Evolutionary conservation across 805 yeast genomes (phyloP).

Genomic region (Wickerhamomyces queroliae): DNA sequence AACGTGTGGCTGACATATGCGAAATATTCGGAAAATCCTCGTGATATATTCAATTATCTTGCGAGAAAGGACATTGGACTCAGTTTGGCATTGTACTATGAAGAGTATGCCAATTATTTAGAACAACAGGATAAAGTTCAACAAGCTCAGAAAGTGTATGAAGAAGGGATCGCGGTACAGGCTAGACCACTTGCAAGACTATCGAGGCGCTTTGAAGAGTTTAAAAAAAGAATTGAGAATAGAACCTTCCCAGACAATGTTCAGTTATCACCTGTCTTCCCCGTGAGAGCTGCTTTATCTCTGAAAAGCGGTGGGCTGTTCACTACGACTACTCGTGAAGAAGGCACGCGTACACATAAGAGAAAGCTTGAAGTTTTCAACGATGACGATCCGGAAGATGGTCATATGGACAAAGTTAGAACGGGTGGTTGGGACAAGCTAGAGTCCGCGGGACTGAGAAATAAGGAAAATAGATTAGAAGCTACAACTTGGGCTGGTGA

Average conservation of each 20-base stretch:
- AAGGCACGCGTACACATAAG: slow-evolving; percentile 9
- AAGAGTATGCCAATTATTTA: slow-evolving; percentile 63
- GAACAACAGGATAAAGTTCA: slow-evolving; percentile 41
- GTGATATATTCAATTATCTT: slow-evolving; percentile 66
- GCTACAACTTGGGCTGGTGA: slow-evolving; percentile 65
- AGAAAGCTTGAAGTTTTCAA: slow-evolving; percentile 16
- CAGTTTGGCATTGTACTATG: slow-evolving; percentile 66
- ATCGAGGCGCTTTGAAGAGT: slow-evolving; percentile 35
- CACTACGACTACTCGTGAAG: slow-evolving; percentile 8
- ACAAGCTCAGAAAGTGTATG: slow-evolving; percentile 57
- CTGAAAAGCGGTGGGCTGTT: slow-evolving; percentile 30
- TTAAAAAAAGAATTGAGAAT: slow-evolving; percentile 32
- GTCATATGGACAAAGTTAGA: slow-evolving; percentile 5
- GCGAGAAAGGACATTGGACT: slow-evolving; percentile 67
- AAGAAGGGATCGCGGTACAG: slow-evolving; percentile 46
- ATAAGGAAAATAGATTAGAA: slow-evolving; percentile 57
- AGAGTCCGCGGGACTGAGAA: slow-evolving; percentile 42
- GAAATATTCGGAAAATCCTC: slow-evolving; percentile 59
- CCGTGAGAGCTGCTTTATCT: slow-evolving; percentile 28
- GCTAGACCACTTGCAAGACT: slow-evolving; percentile 65
- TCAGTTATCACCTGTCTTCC: slow-evolving; percentile 30
- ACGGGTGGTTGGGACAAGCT: slow-evolving; percentile 39
- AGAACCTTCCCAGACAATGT: slow-evolving; percentile 20
- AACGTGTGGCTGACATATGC: slow-evolving; percentile 79
- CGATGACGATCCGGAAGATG: slow-evolving; percentile 14